Conservation (phyloP, 176 grass and related monocot genomes). For the Miscanthus lutarioriparius region DNA sequence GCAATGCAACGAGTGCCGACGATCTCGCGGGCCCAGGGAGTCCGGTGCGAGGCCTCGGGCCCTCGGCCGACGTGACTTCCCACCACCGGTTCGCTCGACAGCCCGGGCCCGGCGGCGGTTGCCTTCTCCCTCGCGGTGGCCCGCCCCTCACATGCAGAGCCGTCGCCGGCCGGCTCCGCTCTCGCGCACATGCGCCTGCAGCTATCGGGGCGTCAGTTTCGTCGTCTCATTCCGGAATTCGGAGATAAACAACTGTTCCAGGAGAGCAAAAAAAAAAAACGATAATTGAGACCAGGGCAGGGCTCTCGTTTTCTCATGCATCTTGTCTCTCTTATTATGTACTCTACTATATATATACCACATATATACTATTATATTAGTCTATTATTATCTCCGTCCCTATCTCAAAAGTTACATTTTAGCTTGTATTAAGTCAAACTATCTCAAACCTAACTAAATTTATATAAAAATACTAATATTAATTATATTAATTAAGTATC, state of each 20-base stretch:
- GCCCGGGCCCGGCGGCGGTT: not conserved
- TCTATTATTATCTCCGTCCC: too few species aligned
- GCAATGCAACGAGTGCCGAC: not conserved
- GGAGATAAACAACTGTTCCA: not conserved
- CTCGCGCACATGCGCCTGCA: slow-evolving; percentile 39
- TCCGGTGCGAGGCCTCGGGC: not conserved
- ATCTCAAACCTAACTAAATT: not conserved
- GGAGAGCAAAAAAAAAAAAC: not conserved
- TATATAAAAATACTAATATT: not conserved
- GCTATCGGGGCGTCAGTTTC: slow-evolving; percentile 1
- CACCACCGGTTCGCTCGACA: not conserved
- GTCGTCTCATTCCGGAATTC: slow-evolving; percentile 20
- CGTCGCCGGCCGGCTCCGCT: slow-evolving; percentile 11
- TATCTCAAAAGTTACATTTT: not conserved
- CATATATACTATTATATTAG: too few species aligned
- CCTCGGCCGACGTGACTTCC: not conserved
- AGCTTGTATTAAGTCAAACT: not conserved
- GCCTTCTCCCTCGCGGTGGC: slow-evolving; percentile 11
- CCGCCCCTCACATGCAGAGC: slow-evolving; percentile 44
- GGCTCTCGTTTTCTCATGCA: not conserved
- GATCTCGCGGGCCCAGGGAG: slow-evolving; percentile 11
- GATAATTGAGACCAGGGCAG: not conserved
- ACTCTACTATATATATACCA: too few species aligned
- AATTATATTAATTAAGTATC: not conserved
- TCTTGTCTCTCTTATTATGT: too few species aligned